Evolutionary conservation across 805 yeast species (phyloP).

Genomic region (Pichia kluyveri): DNA sequence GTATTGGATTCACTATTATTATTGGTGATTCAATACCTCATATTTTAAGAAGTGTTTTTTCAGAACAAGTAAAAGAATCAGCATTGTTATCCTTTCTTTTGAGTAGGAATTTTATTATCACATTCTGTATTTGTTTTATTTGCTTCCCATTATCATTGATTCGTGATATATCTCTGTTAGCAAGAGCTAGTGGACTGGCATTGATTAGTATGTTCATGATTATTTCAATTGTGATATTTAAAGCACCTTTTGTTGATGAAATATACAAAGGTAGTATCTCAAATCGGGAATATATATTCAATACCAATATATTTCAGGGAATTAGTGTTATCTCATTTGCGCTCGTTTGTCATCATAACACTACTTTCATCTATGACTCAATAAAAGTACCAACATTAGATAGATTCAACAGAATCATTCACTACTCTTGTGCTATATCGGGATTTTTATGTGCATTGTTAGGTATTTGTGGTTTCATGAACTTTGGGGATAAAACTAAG

Average conservation of each 20-base stretch:
- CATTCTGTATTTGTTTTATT: conserved; percentile 57
- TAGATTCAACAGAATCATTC: conserved; percentile 70
- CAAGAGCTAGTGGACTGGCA: conserved; percentile 83
- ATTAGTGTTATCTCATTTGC: conserved; percentile 93
- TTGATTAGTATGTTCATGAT: conserved; percentile 76
- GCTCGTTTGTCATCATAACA: conserved; percentile 90
- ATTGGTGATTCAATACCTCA: conserved; percentile 95
- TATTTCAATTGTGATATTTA: conserved; percentile 57
- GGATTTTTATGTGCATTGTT: conserved; percentile 69
- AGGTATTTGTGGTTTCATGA: conserved; percentile 71
- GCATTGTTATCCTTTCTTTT: conserved; percentile 45
- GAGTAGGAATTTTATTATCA: conserved; percentile 61
- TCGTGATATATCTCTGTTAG: conserved; percentile 73
- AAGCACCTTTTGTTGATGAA: conserved; percentile 57
- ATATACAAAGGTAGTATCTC: conserved; percentile 41
- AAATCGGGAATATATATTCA: conserved; percentile 40
- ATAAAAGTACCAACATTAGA: conserved; percentile 66
- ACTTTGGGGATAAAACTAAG: conserved; percentile 68
- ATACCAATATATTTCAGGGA: conserved; percentile 71
- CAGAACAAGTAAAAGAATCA: conserved; percentile 28
- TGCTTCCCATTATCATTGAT: conserved; percentile 79
- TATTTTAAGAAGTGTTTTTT: conserved; percentile 56
- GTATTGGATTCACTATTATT: conserved; percentile 87
- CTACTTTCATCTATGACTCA: conserved; percentile 82
- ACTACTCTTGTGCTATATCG: conserved; percentile 73